Evolutionary conservation across 2,329 filamentous ascomycete genomes (phyloP), one percentile per base, ranked within the genome.

Genomic region (Claviceps digitariae): DNA sequence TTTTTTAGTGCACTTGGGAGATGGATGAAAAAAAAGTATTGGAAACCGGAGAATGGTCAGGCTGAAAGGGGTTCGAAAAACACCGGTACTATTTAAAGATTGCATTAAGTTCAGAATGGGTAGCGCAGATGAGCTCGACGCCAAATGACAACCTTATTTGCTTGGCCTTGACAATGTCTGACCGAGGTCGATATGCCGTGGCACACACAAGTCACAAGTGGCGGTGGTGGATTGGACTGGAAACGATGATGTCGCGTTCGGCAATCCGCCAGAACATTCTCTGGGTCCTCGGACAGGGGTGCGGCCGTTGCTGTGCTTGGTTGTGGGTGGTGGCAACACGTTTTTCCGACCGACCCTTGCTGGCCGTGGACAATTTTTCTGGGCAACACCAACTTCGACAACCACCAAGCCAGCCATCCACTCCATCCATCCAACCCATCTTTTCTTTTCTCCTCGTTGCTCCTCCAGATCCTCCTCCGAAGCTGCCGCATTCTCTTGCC

Each of bases 361-460:
- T 52, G 61, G 64, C 67, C 63, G 65, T 63, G 61, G 61, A 66
- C 68, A 67, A 70, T 67, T 71, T 72, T 67, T 72, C 69, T 65
- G 63, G 64, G 61, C 53, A 47, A 48, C 53, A 23, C 36, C 44
- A 48, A 36, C 54, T 54, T 56, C 53, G 55, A 52, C 53, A 54
- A 48, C 36, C n/a, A 29, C 46, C 47, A 29, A 52, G 49, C 10
- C 45, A 13, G 44, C 38, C 48, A 41, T 53, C 54, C 55, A 57
- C 57, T 52, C 54, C 21, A 15, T n/a, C 36, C 21, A 27, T 40
- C 38, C 20, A 8, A 27, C 15, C 21, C 50, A 23, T 38, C 31
- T 36, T 54, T 52, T 47, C 36, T 55, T 50, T 47, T 45, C 36
- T 38, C 5, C 15, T 51, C 51, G 27, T 12, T 49, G n/a, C n/a